Conservation (phyloP, 106 monocot genomes). For the Allium sativum region DNA sequence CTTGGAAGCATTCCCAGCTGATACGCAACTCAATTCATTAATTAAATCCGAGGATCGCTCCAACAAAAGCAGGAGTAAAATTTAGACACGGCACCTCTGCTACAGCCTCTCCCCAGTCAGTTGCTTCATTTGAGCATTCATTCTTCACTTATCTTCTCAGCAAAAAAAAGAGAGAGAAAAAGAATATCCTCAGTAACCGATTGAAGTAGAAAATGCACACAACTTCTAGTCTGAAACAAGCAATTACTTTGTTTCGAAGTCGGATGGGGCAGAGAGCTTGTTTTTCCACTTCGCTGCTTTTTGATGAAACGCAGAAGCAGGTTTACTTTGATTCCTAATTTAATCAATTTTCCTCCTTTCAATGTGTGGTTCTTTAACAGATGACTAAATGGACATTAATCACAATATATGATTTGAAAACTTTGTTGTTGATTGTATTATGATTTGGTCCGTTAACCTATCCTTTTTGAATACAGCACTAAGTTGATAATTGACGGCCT, state of each 20-base stretch:
- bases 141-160: too few relatives aligned
- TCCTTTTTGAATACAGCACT: not conserved
- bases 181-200: too few relatives aligned
- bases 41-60: too few relatives aligned
- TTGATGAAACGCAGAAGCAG: conserved; percentile 61
- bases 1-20: too few relatives aligned
- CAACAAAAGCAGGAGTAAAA: too few relatives aligned
- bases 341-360: not conserved
- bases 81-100: too few relatives aligned
- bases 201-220: not conserved
- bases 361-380: not conserved
- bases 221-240: not conserved
- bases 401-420: not conserved
- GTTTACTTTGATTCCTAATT: not conserved
- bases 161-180: too few relatives aligned
- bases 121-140: too few relatives aligned
- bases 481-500: not conserved
- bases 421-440: too few relatives aligned
- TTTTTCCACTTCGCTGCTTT: conserved; percentile 53
- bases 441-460: too few relatives aligned
- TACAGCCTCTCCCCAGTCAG: too few relatives aligned
- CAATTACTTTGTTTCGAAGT: not conserved
- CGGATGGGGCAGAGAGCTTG: conserved; percentile 8
- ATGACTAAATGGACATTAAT: not conserved
- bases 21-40: too few relatives aligned